These are phyloP conservation scores for Tolypocladium endophyticum DNA, from an alignment of 2,329 filamentous ascomycete genomes.

Conservation along the genomic window DNA sequence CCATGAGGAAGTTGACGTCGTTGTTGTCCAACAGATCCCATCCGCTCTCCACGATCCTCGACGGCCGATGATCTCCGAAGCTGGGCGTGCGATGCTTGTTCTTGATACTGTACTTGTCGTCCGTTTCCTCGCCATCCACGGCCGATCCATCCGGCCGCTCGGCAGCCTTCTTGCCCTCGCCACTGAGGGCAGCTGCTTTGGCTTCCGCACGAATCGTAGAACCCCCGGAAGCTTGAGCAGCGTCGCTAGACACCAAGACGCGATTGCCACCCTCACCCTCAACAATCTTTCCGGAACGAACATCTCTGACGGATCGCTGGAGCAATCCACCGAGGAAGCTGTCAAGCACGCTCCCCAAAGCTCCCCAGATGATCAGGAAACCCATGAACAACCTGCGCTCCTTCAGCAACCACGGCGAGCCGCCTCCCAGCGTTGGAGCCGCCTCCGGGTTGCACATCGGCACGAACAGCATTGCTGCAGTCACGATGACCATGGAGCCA, in stretches of 20 bases:
- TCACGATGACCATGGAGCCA: conserved; percentile 63
- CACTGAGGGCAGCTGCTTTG: conserved; percentile 30
- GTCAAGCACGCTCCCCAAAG: conserved; percentile 74
- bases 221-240: conserved; percentile 13
- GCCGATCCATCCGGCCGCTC: conserved; percentile 22
- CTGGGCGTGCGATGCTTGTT: conserved; percentile 40
- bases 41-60: conserved; percentile 53
- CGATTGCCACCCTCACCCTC: conserved; percentile 69
- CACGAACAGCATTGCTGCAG: conserved; percentile 52
- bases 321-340: conserved; percentile 76
- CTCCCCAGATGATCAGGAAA: conserved; percentile 61
- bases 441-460: conserved; percentile 52
- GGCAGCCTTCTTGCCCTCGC: conserved; percentile 32
- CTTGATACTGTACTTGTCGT: conserved; percentile 35
- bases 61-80: conserved; percentile 46
- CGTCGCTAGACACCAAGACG: conserved; percentile 35
- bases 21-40: conserved; percentile 85
- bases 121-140: conserved; percentile 23
- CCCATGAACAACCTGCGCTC: conserved; percentile 38
- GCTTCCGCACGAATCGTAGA: conserved; percentile 23
- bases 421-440: conserved; percentile 27
- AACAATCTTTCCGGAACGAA: conserved; percentile 74
- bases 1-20: conserved; percentile 90
- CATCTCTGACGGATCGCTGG: conserved; percentile 79
- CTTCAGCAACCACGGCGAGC: conserved; percentile 35